A percentile compares a stretch with the other conserved stretches of the same genome.
phyloP scores from a whole-genome alignment of 768 basidiomycete genomes.

The Amanita fuliginea region DNA sequence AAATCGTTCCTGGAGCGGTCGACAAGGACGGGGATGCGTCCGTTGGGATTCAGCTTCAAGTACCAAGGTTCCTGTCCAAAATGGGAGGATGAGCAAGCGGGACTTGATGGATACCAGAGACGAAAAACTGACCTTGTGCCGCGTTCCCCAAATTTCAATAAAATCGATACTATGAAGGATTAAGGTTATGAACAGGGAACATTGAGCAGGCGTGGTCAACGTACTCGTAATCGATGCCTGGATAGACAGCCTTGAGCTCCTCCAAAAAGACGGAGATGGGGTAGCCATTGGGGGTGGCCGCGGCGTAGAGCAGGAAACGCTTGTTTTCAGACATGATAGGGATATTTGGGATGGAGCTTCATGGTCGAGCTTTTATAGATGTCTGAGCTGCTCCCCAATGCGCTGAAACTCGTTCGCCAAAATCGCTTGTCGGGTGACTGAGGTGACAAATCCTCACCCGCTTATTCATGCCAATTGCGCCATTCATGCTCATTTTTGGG shows the following conservation, averaged over 20 bases:
- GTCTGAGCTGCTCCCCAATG: too few relatives aligned
- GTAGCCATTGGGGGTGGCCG: slow-evolving; percentile 37
- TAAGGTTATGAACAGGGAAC: too few relatives aligned
- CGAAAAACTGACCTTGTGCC: slow-evolving; percentile 1
- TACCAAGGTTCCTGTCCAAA: slow-evolving; percentile 51
- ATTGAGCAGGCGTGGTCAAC: too few relatives aligned
- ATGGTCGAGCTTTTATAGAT: too few relatives aligned
- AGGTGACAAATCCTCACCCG: too few relatives aligned
- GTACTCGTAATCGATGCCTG: slow-evolving; percentile 15
- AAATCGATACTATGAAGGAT: neutral
- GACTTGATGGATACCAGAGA: neutral
- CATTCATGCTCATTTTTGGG: too few relatives aligned
- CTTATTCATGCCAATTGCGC: too few relatives aligned
- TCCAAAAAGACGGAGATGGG: slow-evolving; percentile 41
- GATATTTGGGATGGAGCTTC: too few relatives aligned
- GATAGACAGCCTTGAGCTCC: slow-evolving; percentile 41
- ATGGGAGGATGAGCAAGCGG: neutral
- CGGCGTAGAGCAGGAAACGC: slow-evolving; percentile 27
- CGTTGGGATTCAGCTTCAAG: slow-evolving; percentile 63
- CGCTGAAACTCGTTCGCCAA: too few relatives aligned
- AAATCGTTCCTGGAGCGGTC: slow-evolving; percentile 57
- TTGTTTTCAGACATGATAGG: slow-evolving; percentile 7
- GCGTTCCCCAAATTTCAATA: slow-evolving; percentile 39
- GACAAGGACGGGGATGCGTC: slow-evolving; percentile 57
- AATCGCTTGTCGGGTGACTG: too few relatives aligned